Base-by-base conservation (phyloP, 306 rosid genomes). In the Vicia villosa region DNA sequence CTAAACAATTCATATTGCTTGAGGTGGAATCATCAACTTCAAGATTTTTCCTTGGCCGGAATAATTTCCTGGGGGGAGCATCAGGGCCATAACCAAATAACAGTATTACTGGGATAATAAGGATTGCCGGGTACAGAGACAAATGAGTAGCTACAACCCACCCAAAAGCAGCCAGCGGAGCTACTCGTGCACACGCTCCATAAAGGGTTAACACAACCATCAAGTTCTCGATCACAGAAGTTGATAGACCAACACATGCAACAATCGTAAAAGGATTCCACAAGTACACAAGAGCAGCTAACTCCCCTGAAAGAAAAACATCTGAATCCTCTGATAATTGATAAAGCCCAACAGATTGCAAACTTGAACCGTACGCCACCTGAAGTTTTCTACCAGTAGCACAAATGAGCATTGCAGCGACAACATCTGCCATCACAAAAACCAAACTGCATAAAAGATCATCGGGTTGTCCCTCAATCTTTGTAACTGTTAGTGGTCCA, bases 101-200 rank as follows among this genome's bases (percentile, higher is more conserved):
- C 78, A 94, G 82, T 49, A 84, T 73, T 70, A 91, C 98, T 2
- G 98, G 97, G 81, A 90, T 83, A 74, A 90, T 79, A 62, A 90
- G 83, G 78, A 87, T 85, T 55, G 81, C 78, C 20, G 97, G 97
- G 84, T 91, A 94, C 66, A 94, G 85, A 70, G 98, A 94, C 68
- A 90, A 78, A 81, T 94, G 97, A 32, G 96, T 82, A 42, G 99
- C 97, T 89, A 87, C 75, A 81, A 94, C 95, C 97, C 91, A 94
- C 58, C 99, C 97, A 82, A 91, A 91, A 75, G 99, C 99, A 13
- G 97, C 97, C 83, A 91, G 64, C 1, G 89, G 84, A 73, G 85
- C 87, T 63, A 74, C 64, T 78, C 84, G 60, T 30, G 37, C 32
- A 13, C 84, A 83, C 34, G 77, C 87, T 79, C 84, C 87, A 79